Base-by-base conservation (phyloP, 768 basidiomycete species). In the Fomitopsis pulvina region DNA sequence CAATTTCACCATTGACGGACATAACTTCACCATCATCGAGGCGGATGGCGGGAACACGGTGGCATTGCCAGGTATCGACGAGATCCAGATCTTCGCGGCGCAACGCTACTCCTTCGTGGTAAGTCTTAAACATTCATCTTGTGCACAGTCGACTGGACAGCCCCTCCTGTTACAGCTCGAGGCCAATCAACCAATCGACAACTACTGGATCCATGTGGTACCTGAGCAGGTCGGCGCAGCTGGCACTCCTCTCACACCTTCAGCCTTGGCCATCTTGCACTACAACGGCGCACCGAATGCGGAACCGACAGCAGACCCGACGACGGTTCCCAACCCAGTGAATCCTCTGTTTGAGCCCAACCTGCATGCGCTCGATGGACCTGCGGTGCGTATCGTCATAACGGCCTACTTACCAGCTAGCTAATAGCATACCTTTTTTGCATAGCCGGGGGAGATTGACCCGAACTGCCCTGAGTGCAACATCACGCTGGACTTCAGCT, bases 11-110 rank as follows among this genome's bases (percentile, higher is more conserved):
- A 76, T 78, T 51, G 73, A 76, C 38, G 60, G 62, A 3, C 77
- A 78, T 55, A 59, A 58, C 6, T 55, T 78, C 51, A 76, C 70
- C 0, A 57, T 78, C 52, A 77, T 77, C 38, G 77, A 78, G 59
- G 72, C 66, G 1, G 77, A 78, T 41, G 72, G 71, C 7, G 51
- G 66, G 41, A 68, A 68, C 43, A 62, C 67, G 9, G 41, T 66
- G 24, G 75, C 78, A 0, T 50, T 69, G 11, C 52, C 55, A 6
- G 48, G 46, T 1, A 73, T 75, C 6, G 68, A 76, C 57, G 58
- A 59, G 2, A 61, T 78, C 10, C 63, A 70, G 38, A 71, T 78
- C 25, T 71, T 68, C 41, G 62, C 70, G 57, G 71, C 70, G 65
- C 60, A 54, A 63, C 61, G 64, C 11, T 63, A 60, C 45, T 64